A percentile compares a stretch with the other conserved stretches of the same genome.
phyloP scores from a whole-genome alignment of 495 filamentous ascomycete species.

The Tuber melanosporum region DNA sequence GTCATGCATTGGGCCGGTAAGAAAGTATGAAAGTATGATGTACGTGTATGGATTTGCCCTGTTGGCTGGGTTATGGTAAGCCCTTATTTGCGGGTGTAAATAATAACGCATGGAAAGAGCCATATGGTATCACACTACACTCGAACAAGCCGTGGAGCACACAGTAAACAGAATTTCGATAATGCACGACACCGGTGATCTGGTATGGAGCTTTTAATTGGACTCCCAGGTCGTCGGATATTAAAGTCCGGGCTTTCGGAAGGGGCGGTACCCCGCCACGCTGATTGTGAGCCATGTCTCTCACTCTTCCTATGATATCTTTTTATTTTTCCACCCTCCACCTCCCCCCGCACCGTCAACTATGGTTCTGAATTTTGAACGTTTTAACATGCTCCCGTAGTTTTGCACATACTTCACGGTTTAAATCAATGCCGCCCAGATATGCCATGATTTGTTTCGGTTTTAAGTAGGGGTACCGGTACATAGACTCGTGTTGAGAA shows the following conservation, averaged over 20 bases:
- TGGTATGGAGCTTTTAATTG: conserved; percentile 1
- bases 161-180: not conserved
- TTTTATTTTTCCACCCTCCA: not conserved
- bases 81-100: not conserved
- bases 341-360: not conserved
- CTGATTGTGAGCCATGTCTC: not conserved
- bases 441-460: not conserved
- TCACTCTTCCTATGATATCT: too few species aligned
- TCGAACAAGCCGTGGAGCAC: not conserved
- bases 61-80: not conserved
- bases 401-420: not conserved
- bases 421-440: not conserved
- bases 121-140: not conserved
- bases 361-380: not conserved
- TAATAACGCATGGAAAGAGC: not conserved
- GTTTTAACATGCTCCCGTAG: not conserved
- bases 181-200: not conserved
- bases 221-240: conserved; percentile 3
- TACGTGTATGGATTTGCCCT: not conserved
- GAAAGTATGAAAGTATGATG: not conserved
- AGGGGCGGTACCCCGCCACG: not conserved
- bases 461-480: not conserved
- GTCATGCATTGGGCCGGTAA: not conserved
- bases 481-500: not conserved
- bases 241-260: conserved; percentile 1